Evolutionary conservation across 805 yeast species (phyloP), one percentile per base, ranked within the genome.

Genomic region (Candida odintsovae): DNA sequence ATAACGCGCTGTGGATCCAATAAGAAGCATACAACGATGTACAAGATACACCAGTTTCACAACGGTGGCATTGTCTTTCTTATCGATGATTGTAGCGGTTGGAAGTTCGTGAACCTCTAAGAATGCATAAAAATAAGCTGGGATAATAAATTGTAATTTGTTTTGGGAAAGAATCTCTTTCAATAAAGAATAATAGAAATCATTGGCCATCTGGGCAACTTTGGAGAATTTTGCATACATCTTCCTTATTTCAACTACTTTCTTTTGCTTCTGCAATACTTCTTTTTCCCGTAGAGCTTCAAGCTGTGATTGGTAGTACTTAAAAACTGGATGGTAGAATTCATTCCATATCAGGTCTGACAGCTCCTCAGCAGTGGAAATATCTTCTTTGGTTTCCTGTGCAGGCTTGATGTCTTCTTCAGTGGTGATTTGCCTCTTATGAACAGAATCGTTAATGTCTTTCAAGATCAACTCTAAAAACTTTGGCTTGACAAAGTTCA

Each of bases 291-390:
- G 48, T 21, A 58, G 29, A 1, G 42, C 37, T 10, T 47, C 49
- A 33, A 44, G 53, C 28, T 47, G 53, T 1, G 54, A 42, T 11
- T 56, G 49, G 41, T 57, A 82, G 58, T 73, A 73, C 53, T 80
- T 82, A 50, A 83, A 71, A 2, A 79, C 74, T 2, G 88, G 88
- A 54, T 80, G 79, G 53, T 80, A 84, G 51, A 84, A 71, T 6
- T 78, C 77, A 28, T 69, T 59, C 90, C 90, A 84, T 19, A 80
- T 61, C 5, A 61, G 54, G 43, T 79, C 83, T 18, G 83, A 68
- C 7, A 76, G 61, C 2, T 60, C 57, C n/a, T 55, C 57, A 6
- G 58, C 55, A 10, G 51, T 53, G 21, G 48, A 41, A 1, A 44
- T 43, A 2, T 41, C 15, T 1, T 50, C 38, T 4, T 35, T 31